Base-by-base conservation (phyloP, 345 rosid genomes). In the Populus alba region DNA sequence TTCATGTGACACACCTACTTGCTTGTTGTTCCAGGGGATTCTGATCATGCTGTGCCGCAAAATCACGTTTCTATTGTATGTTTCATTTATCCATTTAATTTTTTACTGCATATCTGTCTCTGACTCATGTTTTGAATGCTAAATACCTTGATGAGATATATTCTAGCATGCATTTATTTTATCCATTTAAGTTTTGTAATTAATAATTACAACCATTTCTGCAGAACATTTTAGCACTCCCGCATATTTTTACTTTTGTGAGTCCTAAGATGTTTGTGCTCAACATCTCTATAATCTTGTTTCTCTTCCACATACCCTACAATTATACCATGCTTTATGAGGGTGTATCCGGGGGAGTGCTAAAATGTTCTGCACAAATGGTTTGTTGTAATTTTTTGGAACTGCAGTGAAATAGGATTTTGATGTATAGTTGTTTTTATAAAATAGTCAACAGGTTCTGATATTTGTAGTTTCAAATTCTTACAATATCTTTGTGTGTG, bases 51-150 rank as follows among this genome's bases (percentile, higher is more conserved):
- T 71, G 49, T 76, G 57, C 83, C 79, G 79, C 86, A 87, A 78
- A 84, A 61, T 81, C 90, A 82, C 79, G 79, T 82, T 87, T 83
- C 88, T 38, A 20, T 71, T 86, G 99, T 94, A 89, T 80, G 89
- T 71, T 75, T 76, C 57, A 29, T 81, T 73, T 53, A 45, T n/a
- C 39, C 29, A 39, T 6, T 68, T 71, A 62, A 13, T n/a, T 49
- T 70, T 57, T 71, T 66, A 31, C 39, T 18, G 8, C 27, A 6
- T 68, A 29, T 15, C 47, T 71, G 16, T 41, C 37, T 59, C 41
- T 13, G 5, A 47, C 51, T 39, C 10, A 23, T 65, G 38, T 65
- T 4, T 66, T 27, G 18, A 67, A 49, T 81, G 31, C 47, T 55
- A 6, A 25, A 72, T n/a, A 12, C 70, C 45, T 31, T 67, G 70